phyloP scores from a whole-genome alignment of 2,329 filamentous ascomycete species.

The Clarireedia monteithiana region DNA sequence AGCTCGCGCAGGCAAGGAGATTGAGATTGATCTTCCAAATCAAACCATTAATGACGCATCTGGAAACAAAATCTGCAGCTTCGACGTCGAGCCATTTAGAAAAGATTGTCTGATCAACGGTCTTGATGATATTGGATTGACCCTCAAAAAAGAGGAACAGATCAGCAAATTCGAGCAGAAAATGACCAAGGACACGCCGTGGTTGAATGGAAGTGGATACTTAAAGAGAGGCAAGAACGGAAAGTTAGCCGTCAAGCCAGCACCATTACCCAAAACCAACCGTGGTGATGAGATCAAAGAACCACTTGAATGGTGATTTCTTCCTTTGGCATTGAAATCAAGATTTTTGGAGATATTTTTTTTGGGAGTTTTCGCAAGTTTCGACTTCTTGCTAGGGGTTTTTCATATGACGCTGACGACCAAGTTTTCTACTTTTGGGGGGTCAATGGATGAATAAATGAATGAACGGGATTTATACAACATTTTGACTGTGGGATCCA shows the following conservation, averaged over 20 bases:
- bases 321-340: too few relatives aligned
- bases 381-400: too few relatives aligned
- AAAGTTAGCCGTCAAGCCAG: slow-evolving; percentile 47
- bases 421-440: too few relatives aligned
- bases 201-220: slow-evolving; percentile 82
- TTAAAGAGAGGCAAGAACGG: slow-evolving; percentile 51
- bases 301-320: slow-evolving; percentile 70
- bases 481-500: too few relatives aligned
- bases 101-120: slow-evolving; percentile 91
- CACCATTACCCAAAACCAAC: slow-evolving; percentile 76
- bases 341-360: too few relatives aligned
- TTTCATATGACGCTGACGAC: too few relatives aligned
- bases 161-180: slow-evolving; percentile 72
- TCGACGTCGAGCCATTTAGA: slow-evolving; percentile 86
- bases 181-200: slow-evolving; percentile 51
- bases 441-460: too few relatives aligned
- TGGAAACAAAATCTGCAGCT: slow-evolving; percentile 65
- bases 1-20: slow-evolving; percentile 68
- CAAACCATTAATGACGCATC: slow-evolving; percentile 70
- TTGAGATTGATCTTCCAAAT: slow-evolving; percentile 81
- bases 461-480: too few relatives aligned
- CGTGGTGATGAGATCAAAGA: slow-evolving; percentile 74
- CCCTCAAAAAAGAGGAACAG: slow-evolving; percentile 82
- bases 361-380: too few relatives aligned
- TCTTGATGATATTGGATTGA: slow-evolving; percentile 88